Conservation (phyloP, 176 grass and related monocot species). For the Tillandsia fasciculata region DNA sequence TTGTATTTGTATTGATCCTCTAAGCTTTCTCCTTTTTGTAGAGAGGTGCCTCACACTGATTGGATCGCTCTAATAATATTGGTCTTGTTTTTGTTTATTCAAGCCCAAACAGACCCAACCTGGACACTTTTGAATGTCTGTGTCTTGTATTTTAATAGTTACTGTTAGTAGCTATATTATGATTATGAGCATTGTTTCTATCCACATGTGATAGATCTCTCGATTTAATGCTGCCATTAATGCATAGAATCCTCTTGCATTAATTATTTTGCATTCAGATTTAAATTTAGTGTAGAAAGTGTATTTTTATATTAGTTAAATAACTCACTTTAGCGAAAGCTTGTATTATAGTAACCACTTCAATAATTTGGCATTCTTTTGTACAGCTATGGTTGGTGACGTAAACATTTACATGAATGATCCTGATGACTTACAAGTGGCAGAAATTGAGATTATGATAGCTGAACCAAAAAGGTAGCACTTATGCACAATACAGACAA, state of each 20-base stretch:
- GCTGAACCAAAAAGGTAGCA: constrained; percentile 59
- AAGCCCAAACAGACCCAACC: too few relatives aligned
- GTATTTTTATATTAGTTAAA: neutral
- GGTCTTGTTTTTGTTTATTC: too few relatives aligned
- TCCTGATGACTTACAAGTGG: constrained; percentile 51
- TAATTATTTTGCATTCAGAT: too few relatives aligned
- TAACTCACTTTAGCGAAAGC: neutral
- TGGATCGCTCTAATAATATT: too few relatives aligned
- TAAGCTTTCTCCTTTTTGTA: too few relatives aligned
- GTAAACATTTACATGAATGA: constrained; percentile 98
- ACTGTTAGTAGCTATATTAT: neutral
- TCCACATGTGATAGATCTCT: neutral
- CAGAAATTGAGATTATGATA: constrained; percentile 93
- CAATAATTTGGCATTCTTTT: neutral
- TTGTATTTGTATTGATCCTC: too few relatives aligned
- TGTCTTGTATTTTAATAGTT: neutral
- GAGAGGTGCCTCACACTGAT: too few relatives aligned
- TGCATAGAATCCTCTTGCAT: neutral
- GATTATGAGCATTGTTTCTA: neutral
- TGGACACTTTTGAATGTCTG: neutral
- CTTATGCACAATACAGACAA: too few relatives aligned
- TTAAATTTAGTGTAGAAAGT: neutral
- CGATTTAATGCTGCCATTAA: neutral
- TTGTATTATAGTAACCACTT: neutral
- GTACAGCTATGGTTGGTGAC: constrained; percentile 87